Conservation (phyloP, 345 rosid species). For the Brassica cretica region DNA sequence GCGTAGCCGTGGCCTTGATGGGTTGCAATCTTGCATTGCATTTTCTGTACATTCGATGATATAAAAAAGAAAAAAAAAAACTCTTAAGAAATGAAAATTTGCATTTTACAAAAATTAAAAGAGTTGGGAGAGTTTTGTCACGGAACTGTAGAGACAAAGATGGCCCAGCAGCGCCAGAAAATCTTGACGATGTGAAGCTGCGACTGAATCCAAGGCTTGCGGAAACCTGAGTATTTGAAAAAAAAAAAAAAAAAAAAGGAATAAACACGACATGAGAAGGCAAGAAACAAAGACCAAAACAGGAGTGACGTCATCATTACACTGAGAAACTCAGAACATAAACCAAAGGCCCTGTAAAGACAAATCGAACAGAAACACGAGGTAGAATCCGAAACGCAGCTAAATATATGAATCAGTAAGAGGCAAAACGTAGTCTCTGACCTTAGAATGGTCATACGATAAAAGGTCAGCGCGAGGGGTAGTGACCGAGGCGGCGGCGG, state of each 20-base stretch:
- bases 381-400: neutral
- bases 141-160: slow-evolving; percentile 68
- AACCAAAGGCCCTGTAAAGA: neutral
- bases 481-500: slow-evolving; percentile 42
- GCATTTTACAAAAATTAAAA: neutral
- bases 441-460: slow-evolving; percentile 61
- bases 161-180: slow-evolving; percentile 46
- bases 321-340: neutral
- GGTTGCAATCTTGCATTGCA: slow-evolving; percentile 54
- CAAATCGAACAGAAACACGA: slow-evolving; percentile 16
- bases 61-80: too few species aligned
- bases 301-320: neutral
- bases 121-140: slow-evolving; percentile 12
- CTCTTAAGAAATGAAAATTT: slow-evolving; percentile 9
- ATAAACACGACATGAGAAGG: too few species aligned
- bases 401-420: neutral
- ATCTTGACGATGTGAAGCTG: slow-evolving; percentile 43
- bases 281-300: too few species aligned
- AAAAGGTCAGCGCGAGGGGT: slow-evolving; percentile 45
- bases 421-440: slow-evolving; percentile 22
- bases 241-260: neutral
- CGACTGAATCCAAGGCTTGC: slow-evolving; percentile 43
- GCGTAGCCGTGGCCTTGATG: slow-evolving; percentile 78
- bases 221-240: slow-evolving; percentile 40
- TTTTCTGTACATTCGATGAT: slow-evolving; percentile 42